Conservation (phyloP, 2,329 filamentous ascomycete genomes). For the Paramyrothecium sp. region DNA sequence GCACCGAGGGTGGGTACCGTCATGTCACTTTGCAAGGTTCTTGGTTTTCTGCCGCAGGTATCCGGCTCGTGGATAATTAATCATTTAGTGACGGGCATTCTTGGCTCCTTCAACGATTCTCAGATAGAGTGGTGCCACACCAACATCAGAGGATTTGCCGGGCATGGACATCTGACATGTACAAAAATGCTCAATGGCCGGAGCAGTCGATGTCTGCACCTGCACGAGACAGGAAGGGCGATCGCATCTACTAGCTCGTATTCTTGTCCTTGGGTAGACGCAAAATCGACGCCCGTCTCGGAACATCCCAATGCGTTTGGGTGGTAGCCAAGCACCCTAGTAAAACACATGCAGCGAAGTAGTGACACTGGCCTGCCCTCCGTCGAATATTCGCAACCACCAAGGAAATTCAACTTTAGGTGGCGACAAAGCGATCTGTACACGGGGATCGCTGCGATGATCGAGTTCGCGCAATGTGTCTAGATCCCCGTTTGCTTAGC, state of each 20-base stretch:
- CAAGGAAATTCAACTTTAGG: too few species aligned
- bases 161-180: too few species aligned
- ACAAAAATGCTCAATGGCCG: too few species aligned
- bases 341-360: background rate
- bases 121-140: too few species aligned
- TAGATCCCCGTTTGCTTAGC: too few species aligned
- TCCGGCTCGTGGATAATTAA: background rate
- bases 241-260: background rate
- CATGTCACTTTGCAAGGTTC: background rate
- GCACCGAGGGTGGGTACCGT: background rate
- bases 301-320: too few species aligned
- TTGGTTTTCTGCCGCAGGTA: background rate
- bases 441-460: background rate
- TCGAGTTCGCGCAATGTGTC: background rate
- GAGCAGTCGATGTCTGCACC: background rate
- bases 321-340: background rate
- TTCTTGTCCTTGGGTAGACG: background rate
- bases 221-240: background rate
- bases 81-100: background rate
- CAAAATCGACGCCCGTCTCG: too few species aligned
- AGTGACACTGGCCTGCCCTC: background rate
- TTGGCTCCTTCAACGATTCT: too few species aligned
- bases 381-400: too few species aligned
- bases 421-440: too few species aligned
- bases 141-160: too few species aligned